phyloP scores from a whole-genome alignment of 2,329 filamentous ascomycete genomes.

The Lomentospora prolificans region DNA sequence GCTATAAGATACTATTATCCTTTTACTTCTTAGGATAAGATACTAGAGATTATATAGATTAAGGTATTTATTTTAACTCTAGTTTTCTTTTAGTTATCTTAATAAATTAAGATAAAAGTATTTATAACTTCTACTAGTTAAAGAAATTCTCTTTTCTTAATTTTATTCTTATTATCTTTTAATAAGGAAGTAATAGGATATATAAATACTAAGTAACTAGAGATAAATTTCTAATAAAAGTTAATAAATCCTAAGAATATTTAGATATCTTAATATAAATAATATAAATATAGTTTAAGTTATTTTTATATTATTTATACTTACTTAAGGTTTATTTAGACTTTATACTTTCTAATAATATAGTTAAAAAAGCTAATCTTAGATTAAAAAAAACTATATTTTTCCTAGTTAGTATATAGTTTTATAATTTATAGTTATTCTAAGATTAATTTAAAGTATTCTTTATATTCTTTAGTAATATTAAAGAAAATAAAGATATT shows the following conservation, averaged over 20 bases:
- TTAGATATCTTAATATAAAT: not conserved
- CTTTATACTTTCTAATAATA: not conserved
- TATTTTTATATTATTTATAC: not conserved
- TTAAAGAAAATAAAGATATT: constrained; percentile 13
- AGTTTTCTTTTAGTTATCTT: not conserved
- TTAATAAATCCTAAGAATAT: not conserved
- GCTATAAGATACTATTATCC: not conserved
- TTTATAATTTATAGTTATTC: not conserved
- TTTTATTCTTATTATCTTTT: not conserved
- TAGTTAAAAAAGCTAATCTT: not conserved
- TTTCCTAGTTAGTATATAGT: not conserved
- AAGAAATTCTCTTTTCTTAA: not conserved
- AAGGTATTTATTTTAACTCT: not conserved
- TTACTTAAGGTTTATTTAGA: not conserved
- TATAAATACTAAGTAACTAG: not conserved
- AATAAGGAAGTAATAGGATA: not conserved
- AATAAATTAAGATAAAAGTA: not conserved
- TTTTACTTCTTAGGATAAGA: not conserved
- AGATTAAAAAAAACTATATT: not conserved
- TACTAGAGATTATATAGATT: not conserved
- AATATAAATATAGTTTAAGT: not conserved
- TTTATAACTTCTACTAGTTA: not conserved
- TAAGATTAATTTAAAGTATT: not conserved
- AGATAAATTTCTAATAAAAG: not conserved
- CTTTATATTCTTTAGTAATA: not conserved